Percentiles rank a stretch among this genome's conserved stretches.
Evolutionary conservation across 805 yeast species (phyloP).

Genomic region (Candida arabinofermentans): DNA sequence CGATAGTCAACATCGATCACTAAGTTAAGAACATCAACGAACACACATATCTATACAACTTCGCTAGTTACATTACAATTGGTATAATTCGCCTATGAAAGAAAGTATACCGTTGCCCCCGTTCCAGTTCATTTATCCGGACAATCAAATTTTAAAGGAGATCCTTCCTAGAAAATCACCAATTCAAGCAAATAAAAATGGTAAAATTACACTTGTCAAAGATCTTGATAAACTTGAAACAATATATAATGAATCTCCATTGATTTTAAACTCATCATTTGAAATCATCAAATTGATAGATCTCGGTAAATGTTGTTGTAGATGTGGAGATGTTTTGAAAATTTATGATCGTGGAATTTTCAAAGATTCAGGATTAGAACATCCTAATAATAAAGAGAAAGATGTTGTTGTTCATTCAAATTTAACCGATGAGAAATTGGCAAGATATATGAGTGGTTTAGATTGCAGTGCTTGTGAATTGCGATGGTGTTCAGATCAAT

Average conservation of each 20-base stretch:
- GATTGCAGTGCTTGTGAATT: slow-evolving; percentile 28
- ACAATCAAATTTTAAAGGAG: slow-evolving; percentile 2
- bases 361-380: slow-evolving; percentile 10
- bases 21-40: no score
- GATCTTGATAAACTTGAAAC: slow-evolving; percentile 15
- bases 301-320: slow-evolving; percentile 30
- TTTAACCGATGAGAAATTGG: slow-evolving; percentile 22
- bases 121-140: slow-evolving; percentile 2
- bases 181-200: slow-evolving; percentile 6
- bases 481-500: slow-evolving; percentile 29
- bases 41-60: no score
- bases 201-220: slow-evolving; percentile 6
- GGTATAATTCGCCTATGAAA: no score
- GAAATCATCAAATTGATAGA: slow-evolving; percentile 24
- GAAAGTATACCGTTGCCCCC: neutral
- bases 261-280: slow-evolving; percentile 23
- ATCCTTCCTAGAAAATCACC: slow-evolving; percentile 11
- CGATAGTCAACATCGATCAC: no score
- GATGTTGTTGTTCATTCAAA: slow-evolving; percentile 7
- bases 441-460: slow-evolving; percentile 27
- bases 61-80: no score
- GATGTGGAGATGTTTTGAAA: slow-evolving; percentile 31
- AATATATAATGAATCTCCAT: slow-evolving; percentile 28
- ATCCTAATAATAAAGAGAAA: slow-evolving; percentile 6
- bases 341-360: slow-evolving; percentile 28